These are phyloP conservation scores for Marasmius oreades DNA, from an alignment of 1,284 basidiomycete species.

Conservation along the genomic window DNA sequence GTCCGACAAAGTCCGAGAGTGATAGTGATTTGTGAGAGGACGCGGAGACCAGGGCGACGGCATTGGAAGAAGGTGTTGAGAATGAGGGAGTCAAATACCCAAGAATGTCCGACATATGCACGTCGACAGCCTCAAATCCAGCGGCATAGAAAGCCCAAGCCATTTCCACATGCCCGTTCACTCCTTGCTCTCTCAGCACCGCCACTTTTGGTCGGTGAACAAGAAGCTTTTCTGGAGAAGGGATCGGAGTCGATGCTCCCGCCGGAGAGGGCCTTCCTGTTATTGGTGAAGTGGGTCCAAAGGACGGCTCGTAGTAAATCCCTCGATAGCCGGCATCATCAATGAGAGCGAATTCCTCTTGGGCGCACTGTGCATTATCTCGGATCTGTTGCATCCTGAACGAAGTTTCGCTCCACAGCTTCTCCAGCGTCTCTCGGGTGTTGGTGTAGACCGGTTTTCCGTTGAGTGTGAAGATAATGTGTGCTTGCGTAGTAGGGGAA, in stretches of 20 bases:
- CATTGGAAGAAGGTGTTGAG: conserved; percentile 60
- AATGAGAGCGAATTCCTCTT: conserved; percentile 85
- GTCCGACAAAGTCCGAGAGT: conserved; percentile 37
- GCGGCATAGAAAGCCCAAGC: conserved; percentile 94
- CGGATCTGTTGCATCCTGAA: conserved; percentile 88
- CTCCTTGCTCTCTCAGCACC: conserved; percentile 96
- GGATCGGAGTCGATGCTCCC: conserved; percentile 15
- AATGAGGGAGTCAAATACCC: conserved; percentile 50
- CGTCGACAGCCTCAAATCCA: conserved; percentile 92
- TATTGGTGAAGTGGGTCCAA: conserved; percentile 27
- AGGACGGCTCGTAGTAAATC: conserved; percentile 78
- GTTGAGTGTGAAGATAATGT: conserved; percentile 57
- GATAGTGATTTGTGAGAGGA: not conserved
- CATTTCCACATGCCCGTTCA: conserved; percentile 99
- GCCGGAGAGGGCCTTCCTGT: conserved; percentile 32
- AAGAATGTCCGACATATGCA: conserved; percentile 98
- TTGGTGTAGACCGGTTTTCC: conserved; percentile 58
- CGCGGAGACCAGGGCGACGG: not conserved
- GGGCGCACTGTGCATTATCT: conserved; percentile 78
- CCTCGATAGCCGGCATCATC: conserved; percentile 59
- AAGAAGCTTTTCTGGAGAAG: conserved; percentile 18
- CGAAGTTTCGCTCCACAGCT: conserved; percentile 92
- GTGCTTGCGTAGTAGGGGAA: conserved; percentile 50
- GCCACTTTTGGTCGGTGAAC: conserved; percentile 81
- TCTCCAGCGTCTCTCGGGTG: conserved; percentile 74